Evolutionary conservation across 768 basidiomycete genomes (phyloP), one percentile per base, ranked within the genome.

Genomic region (Russula emetica): DNA sequence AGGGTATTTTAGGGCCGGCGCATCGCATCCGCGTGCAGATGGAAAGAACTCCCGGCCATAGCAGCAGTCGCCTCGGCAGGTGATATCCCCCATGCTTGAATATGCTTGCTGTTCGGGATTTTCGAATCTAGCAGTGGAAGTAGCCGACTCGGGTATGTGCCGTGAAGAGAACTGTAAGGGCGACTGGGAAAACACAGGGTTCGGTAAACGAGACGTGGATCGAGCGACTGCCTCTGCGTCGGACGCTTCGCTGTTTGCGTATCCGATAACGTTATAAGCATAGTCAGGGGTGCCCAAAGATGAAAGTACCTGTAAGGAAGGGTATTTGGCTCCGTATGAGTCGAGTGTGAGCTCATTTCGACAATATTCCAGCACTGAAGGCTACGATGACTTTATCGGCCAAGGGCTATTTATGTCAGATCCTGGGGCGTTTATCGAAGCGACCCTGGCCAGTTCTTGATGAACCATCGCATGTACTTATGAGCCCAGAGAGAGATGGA

Each of bases 341-440:
- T 9, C 28, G 24, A 18, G 4, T 14, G 40, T 26, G 11, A 22
- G 6, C 5, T 36, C 22, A 32, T 57, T 5, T 22, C 45, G 24
- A n/a, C 50, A 47, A 16, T 38, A n/a, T 40, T 34, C n/a, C 3
- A 44, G 26, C 4, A 40, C 28, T 3, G 20, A n/a, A 10, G 8
- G 22, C 11, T 11, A 8, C 16, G 47, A 20, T 50, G 45, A 10
- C 30, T 60, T 64, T 60, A 64, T 64, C 56, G 38, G 22, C 7
- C 20, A 28, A 22, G 0, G 42, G 30, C 18, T 38, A 8, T 26
- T 47, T 7, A 11, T 10, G 26, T 40, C 14, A 26, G 34, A 20
- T 24, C 14, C 38, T 40, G 26, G n/a, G 53, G 32, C 49, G 32
- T 18, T 13, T 34, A 34, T 34, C 11, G 11, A 34, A 34, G 34